A percentile compares a stretch with the other conserved stretches of the same genome.
Evolutionary conservation across 2,329 filamentous ascomycete genomes (phyloP).

Genomic region (Gremmenia infestans): DNA sequence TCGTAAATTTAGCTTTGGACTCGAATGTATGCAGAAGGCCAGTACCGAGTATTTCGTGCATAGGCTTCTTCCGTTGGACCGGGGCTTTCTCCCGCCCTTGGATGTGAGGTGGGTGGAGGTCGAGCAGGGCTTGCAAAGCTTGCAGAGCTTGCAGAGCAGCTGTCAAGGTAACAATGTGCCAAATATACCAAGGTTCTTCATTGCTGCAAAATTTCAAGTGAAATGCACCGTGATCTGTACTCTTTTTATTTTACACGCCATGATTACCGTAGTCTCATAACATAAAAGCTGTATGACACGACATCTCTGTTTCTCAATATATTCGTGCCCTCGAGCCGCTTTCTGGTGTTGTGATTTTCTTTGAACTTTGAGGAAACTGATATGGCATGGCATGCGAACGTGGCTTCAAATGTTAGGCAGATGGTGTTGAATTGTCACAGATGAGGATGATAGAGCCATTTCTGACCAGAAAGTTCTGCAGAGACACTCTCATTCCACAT

Average conservation of each 20-base stretch:
- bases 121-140: neutral
- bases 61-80: neutral
- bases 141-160: neutral
- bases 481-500: no score
- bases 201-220: neutral
- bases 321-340: neutral
- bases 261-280: neutral
- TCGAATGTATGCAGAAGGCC: no score
- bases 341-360: neutral
- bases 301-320: neutral
- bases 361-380: neutral
- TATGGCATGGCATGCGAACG: neutral
- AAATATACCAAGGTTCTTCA: neutral
- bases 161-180: neutral
- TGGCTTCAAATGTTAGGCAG: neutral
- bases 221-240: neutral
- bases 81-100: neutral
- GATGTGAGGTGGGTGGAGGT: neutral
- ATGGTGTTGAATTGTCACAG: no score
- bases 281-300: neutral
- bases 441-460: no score
- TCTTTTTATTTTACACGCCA: neutral
- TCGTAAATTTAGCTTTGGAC: no score
- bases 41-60: neutral
- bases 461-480: no score